Percentiles rank a stretch among this genome's conserved stretches.
These are phyloP conservation scores for Pilaira anomala DNA, from an alignment of 192 early-diverging fungal species.

Conservation along the genomic window DNA sequence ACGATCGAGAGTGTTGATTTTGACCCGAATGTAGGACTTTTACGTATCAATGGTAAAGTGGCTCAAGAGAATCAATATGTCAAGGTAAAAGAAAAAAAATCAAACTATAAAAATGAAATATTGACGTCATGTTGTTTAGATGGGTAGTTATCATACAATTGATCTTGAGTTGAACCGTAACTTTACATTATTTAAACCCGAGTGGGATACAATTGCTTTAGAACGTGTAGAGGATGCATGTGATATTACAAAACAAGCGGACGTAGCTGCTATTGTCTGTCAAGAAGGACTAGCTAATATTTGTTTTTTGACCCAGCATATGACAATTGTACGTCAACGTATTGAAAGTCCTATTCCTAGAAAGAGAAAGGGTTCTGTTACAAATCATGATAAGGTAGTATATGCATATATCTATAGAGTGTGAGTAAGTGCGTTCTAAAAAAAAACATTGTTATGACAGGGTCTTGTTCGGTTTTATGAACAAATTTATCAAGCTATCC, in stretches of 20 bases:
- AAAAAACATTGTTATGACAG: too few species aligned
- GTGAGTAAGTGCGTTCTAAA: too few species aligned
- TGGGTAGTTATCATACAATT: conserved; percentile 91
- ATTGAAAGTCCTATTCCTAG: conserved; percentile 91
- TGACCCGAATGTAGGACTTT: conserved; percentile 79
- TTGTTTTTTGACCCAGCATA: conserved; percentile 89
- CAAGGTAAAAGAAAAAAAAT: conserved; percentile 50
- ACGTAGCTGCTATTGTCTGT: conserved; percentile 89
- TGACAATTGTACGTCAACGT: conserved; percentile 93
- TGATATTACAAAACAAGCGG: conserved; percentile 85
- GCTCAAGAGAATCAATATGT: conserved; percentile 86
- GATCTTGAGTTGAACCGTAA: conserved; percentile 88
- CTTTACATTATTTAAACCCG: conserved; percentile 83
- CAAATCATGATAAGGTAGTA: conserved; percentile 82
- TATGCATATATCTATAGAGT: background rate
- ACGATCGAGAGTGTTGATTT: conserved; percentile 85
- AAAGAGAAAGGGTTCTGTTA: conserved; percentile 87
- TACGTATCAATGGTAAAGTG: conserved; percentile 88
- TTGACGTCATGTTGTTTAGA: conserved; percentile 38
- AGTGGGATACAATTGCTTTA: conserved; percentile 93
- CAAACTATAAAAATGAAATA: background rate
- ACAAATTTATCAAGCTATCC: conserved; percentile 83
- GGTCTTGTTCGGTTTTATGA: conserved; percentile 84
- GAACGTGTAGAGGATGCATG: conserved; percentile 87
- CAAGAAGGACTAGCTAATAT: conserved; percentile 89